These are phyloP conservation scores for Xylariaceae sp. DNA, from an alignment of 2,329 filamentous ascomycete genomes.

Conservation along the genomic window DNA sequence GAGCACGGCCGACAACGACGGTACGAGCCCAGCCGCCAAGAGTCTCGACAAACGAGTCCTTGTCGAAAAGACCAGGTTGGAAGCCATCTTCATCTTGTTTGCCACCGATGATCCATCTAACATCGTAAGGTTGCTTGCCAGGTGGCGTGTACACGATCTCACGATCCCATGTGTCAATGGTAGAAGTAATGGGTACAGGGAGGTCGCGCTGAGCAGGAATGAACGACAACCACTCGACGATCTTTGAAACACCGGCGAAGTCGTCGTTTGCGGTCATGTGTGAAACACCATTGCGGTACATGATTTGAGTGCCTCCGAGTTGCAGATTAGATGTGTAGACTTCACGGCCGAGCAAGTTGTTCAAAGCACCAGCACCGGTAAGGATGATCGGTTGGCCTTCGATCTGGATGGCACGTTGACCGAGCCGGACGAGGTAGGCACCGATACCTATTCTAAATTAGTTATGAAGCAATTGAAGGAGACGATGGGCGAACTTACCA, in stretches of 20 bases:
- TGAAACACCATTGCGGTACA: slow-evolving; percentile 99
- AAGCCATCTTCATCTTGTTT: slow-evolving; percentile 81
- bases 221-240: slow-evolving; percentile 96
- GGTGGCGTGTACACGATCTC: slow-evolving; percentile 80
- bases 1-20: slow-evolving; percentile 92
- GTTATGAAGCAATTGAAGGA: slow-evolving; percentile 19
- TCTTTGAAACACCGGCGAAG: slow-evolving; percentile 95
- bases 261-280: slow-evolving; percentile 98
- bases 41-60: slow-evolving; percentile 92
- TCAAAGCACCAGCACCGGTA: slow-evolving; percentile 93
- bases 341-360: slow-evolving; percentile 95
- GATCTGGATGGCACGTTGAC: slow-evolving; percentile 96
- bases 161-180: slow-evolving; percentile 83
- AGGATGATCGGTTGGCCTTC: slow-evolving; percentile 98
- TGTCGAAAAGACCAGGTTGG: slow-evolving; percentile 89
- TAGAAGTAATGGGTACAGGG: slow-evolving; percentile 86
- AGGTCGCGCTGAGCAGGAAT: slow-evolving; percentile 92
- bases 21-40: slow-evolving; percentile 96
- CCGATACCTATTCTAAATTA: slow-evolving; percentile 64
- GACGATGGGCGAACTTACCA: slow-evolving; percentile 48
- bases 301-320: slow-evolving; percentile 99
- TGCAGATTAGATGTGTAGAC: slow-evolving; percentile 99
- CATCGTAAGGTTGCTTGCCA: slow-evolving; percentile 82
- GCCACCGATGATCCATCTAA: slow-evolving; percentile 87
- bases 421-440: slow-evolving; percentile 96